phyloP scores from a whole-genome alignment of 768 basidiomycete genomes.

The Peribolospora kevripleyi region DNA sequence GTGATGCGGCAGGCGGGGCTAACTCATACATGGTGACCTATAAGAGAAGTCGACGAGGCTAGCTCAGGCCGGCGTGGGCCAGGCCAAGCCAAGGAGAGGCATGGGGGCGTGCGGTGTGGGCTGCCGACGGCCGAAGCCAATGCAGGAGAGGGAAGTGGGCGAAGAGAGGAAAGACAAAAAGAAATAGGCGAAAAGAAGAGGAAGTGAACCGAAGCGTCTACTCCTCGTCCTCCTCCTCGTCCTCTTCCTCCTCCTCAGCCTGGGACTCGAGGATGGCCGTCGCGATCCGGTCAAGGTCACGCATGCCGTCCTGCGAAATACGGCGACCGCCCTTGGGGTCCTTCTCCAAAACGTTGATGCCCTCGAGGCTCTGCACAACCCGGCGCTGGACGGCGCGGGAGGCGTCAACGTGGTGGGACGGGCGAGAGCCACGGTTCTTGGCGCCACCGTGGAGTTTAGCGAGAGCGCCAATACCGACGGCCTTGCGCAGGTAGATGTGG shows the following conservation, averaged over 20 bases:
- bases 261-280: constrained; percentile 40
- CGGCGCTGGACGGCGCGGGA: constrained; percentile 72
- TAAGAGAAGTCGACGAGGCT: too few species aligned
- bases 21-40: too few species aligned
- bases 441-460: constrained; percentile 91
- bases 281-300: constrained; percentile 82
- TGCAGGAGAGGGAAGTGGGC: background rate
- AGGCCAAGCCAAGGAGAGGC: background rate
- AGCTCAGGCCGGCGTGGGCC: background rate
- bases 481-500: constrained; percentile 84
- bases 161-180: background rate
- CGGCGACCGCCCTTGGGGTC: constrained; percentile 70
- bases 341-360: constrained; percentile 92
- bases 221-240: constrained; percentile 2
- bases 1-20: too few species aligned
- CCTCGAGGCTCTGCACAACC: constrained; percentile 88
- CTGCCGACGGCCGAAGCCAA: too few species aligned
- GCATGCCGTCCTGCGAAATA: constrained; percentile 89
- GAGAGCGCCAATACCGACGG: constrained; percentile 29
- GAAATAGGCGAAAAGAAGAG: background rate
- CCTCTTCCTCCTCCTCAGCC: constrained; percentile 5
- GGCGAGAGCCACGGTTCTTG: constrained; percentile 86
- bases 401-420: constrained; percentile 71
- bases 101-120: background rate
- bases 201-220: constrained; percentile 1